Evolutionary conservation across 2,329 filamentous ascomycete species (phyloP).

Genomic region (Nakataea oryzae): DNA sequence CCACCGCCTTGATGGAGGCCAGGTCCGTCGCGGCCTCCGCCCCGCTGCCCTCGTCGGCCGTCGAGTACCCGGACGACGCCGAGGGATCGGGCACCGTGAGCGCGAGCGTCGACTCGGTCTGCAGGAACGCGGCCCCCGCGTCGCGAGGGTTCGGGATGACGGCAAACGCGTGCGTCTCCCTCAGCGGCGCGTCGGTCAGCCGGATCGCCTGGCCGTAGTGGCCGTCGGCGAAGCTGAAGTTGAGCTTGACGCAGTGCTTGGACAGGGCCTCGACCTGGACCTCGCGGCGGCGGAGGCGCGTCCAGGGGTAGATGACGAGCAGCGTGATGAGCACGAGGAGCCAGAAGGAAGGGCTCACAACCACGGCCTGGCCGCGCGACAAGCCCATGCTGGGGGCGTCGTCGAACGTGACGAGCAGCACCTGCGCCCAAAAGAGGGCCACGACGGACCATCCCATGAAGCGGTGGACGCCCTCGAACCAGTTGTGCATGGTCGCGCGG

Average conservation of each 20-base stretch:
- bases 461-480: conserved; percentile 23
- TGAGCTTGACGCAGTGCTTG: conserved; percentile 59
- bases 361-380: conserved; percentile 24
- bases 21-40: neutral
- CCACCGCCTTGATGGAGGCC: conserved; percentile 6
- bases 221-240: conserved; percentile 54
- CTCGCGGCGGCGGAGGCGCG: conserved; percentile 55
- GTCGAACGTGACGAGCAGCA: conserved; percentile 41
- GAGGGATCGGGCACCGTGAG: neutral
- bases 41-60: neutral
- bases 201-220: conserved; percentile 46
- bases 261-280: conserved; percentile 61
- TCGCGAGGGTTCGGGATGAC: conserved; percentile 50
- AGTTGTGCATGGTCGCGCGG: conserved; percentile 19
- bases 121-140: conserved; percentile 1
- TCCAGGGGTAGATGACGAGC: conserved; percentile 63
- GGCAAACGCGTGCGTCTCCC: conserved; percentile 69
- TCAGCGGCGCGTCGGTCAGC: conserved; percentile 50
- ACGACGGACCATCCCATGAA: conserved; percentile 22
- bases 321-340: conserved; percentile 53
- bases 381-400: conserved; percentile 20
- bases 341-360: conserved; percentile 47
- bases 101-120: neutral
- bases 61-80: neutral
- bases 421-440: conserved; percentile 52